Conservation (phyloP, 169 alveolate genomes). For the Cryptosporidium viatorum region DNA sequence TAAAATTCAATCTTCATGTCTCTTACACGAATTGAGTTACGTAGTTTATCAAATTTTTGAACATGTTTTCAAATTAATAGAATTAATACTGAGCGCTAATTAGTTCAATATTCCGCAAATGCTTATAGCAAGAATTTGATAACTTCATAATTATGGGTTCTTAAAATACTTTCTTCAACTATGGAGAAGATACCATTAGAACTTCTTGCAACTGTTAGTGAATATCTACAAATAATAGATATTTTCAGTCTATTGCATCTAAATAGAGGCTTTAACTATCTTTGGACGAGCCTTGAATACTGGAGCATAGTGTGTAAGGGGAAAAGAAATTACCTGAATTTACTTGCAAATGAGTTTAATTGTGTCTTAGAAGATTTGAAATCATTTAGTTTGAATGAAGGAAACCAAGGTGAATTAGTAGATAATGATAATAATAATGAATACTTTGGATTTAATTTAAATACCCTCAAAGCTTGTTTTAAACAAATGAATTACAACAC, state of each 20-base stretch:
- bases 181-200: constrained; percentile 39
- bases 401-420: not conserved
- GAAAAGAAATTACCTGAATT: not conserved
- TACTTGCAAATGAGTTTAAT: constrained; percentile 5
- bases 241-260: constrained; percentile 20
- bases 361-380: constrained; percentile 8
- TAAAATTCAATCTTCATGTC: too few species aligned
- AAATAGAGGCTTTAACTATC: not conserved
- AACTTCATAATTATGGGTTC: not conserved
- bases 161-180: not conserved
- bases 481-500: not conserved
- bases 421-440: not conserved
- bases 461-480: not conserved
- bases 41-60: not conserved
- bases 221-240: constrained; percentile 27
- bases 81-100: not conserved
- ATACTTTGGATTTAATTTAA: not conserved
- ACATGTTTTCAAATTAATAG: not conserved
- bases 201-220: constrained; percentile 31
- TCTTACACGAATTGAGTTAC: too few species aligned
- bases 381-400: not conserved
- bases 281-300: constrained; percentile 21
- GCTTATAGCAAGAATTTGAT: not conserved
- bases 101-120: not conserved
- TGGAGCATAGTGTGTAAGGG: constrained; percentile 29